These are phyloP conservation scores for Fusarium coicis DNA, from an alignment of 2,329 filamentous ascomycete genomes.

Conservation along the genomic window DNA sequence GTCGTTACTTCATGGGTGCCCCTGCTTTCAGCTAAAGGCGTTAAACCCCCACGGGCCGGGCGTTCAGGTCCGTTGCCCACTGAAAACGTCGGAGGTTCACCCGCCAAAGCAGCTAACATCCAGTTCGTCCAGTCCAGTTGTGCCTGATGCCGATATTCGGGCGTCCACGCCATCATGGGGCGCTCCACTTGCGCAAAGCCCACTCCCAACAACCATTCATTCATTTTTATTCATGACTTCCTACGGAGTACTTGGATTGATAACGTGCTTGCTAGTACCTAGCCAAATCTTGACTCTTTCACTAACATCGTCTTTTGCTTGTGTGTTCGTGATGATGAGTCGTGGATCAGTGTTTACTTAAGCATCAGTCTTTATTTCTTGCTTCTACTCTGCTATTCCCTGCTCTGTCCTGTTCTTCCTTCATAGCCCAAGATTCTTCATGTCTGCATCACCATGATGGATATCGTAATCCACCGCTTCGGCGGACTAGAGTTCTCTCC, in stretches of 20 bases:
- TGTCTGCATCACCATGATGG: slow-evolving; percentile 42
- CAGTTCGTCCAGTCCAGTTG: neutral
- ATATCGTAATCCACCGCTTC: slow-evolving; percentile 48
- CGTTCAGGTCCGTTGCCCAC: slow-evolving; percentile 15
- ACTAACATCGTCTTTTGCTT: slow-evolving; percentile 2
- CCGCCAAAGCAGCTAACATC: slow-evolving; percentile 5
- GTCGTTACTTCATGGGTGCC: slow-evolving; percentile 19
- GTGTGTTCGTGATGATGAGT: slow-evolving; percentile 6
- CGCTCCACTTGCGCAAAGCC: slow-evolving; percentile 15
- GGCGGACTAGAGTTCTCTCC: slow-evolving; percentile 47
- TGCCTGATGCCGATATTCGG: slow-evolving; percentile 34
- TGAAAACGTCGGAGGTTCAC: slow-evolving; percentile 9
- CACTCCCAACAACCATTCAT: slow-evolving; percentile 23
- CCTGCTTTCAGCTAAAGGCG: slow-evolving; percentile 22
- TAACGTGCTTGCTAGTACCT: slow-evolving; percentile 11
- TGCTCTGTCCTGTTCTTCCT: neutral
- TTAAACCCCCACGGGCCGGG: neutral
- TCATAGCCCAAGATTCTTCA: neutral
- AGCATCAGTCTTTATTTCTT: neutral
- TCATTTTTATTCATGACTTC: slow-evolving; percentile 35
- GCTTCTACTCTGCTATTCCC: neutral
- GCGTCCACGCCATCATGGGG: slow-evolving; percentile 2
- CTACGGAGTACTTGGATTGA: slow-evolving; percentile 13
- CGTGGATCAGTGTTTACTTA: neutral
- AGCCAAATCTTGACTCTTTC: slow-evolving; percentile 3